phyloP scores from a whole-genome alignment of 139 green algal genomes.

The Marvania coccoides region DNA sequence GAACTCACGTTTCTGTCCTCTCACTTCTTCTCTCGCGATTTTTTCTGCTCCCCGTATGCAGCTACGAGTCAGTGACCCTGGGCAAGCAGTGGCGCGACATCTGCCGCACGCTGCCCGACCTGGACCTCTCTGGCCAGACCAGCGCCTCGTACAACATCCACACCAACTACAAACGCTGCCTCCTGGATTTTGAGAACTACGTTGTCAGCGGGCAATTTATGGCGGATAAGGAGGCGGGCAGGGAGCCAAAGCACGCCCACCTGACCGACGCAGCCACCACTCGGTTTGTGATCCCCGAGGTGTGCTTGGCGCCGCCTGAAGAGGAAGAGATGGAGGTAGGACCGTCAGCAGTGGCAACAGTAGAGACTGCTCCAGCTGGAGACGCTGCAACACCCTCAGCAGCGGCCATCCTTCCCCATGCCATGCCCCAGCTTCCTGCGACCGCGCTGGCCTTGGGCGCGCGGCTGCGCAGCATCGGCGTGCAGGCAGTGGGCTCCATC shows the following conservation, averaged over 20 bases:
- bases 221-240: conserved; percentile 23
- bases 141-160: conserved; percentile 64
- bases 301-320: background rate
- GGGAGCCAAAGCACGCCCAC: conserved; percentile 13
- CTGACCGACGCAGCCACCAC: conserved; percentile 3
- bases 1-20: no score
- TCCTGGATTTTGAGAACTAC: conserved; percentile 78
- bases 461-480: background rate
- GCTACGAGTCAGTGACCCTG: conserved; percentile 55
- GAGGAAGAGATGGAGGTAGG: background rate
- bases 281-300: conserved; percentile 20
- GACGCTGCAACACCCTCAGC: background rate
- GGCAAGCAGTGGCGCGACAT: conserved; percentile 67
- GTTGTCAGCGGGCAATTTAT: conserved; percentile 40
- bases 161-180: conserved; percentile 65
- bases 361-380: background rate
- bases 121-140: conserved; percentile 55
- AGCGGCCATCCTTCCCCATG: background rate
- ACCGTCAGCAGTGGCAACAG: background rate
- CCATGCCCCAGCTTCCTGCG: no score
- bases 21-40: no score
- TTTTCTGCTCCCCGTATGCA: no score
- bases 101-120: conserved; percentile 41
- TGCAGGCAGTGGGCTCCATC: conserved; percentile 14
- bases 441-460: conserved; percentile 2